These are phyloP conservation scores for Secale cereale DNA, from an alignment of 176 grass and related monocot species.

Conservation along the genomic window DNA sequence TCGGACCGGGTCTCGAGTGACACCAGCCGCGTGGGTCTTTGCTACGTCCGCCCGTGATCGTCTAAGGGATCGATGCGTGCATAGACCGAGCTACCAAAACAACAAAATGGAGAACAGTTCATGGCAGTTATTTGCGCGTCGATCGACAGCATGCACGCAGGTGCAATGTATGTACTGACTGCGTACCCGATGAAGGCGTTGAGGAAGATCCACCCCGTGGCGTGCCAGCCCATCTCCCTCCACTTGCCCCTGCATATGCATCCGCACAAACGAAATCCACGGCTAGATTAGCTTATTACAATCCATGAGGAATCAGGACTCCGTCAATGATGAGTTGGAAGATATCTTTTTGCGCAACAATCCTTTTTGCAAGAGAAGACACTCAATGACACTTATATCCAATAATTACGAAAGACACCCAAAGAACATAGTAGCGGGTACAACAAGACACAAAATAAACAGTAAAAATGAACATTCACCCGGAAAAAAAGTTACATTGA, in stretches of 20 bases:
- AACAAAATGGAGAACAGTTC: background rate
- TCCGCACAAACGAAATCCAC: background rate
- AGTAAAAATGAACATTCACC: no score
- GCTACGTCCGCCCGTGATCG: background rate
- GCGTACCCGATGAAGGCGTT: slow-evolving; percentile 57
- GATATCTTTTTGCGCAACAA: no score
- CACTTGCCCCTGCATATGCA: slow-evolving; percentile 29
- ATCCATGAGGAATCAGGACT: background rate
- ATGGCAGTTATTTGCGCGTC: background rate
- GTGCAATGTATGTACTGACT: background rate
- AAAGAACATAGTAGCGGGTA: no score
- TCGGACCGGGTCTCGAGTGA: background rate
- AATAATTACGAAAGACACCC: no score
- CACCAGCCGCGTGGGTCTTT: background rate
- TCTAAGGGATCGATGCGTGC: background rate
- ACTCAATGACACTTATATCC: no score
- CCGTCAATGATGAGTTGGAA: no score
- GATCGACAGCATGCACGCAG: background rate
- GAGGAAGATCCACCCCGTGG: slow-evolving; percentile 54
- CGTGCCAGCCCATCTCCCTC: slow-evolving; percentile 40
- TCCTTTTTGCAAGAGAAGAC: no score
- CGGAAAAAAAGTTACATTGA: no score
- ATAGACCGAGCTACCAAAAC: background rate
- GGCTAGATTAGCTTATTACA: background rate
- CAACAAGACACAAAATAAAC: no score